Base-by-base conservation (phyloP, 345 rosid species). In the Punica granatum region DNA sequence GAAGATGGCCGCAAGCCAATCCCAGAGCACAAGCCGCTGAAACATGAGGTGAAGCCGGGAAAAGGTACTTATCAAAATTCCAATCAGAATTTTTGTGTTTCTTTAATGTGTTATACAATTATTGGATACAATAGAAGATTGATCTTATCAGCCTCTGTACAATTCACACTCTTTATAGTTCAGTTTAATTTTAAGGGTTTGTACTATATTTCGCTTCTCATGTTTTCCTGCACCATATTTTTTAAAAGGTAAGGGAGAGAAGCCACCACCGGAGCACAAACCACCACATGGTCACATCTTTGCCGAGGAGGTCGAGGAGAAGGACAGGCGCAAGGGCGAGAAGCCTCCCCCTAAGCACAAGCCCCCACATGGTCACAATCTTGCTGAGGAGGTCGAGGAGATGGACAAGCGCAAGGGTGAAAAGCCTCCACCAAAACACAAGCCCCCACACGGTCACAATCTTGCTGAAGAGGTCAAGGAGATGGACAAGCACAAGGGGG, bases 341-440 rank as follows among this genome's bases (percentile, higher is more conserved):
- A 54, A 67, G 23, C 69, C 61, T 1, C 69, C 69, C 3, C 69
- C 49, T n/a, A n/a, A n/a, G n/a, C n/a, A n/a, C n/a, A n/a, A n/a
- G 43, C 71, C 76, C 11, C 71, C 65, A 14, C 30, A 62, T 21
- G 53, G 70, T 14, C 70, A 58, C 37, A 18, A 54, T 5, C 70
- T 67, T 16, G 16, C n/a, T 18, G 63, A 67, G 53, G 64, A 39
- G 4, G 70, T 28, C 3, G 51, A 39, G 19, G 23, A 56, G 19
- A 44, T 14, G 53, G n/a, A 39, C 48, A 37, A 64, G 33, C 14
- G 31, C 9, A 31, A n/a, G 31, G 31, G 67, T 33, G 16, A 41
- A 30, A 39, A 64, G 53, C 67, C 51, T 3, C 31, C 43, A 23
- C 67, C 68, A 18, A 54, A 65, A 35, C 66, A 74, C 46, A 36